Conservation (phyloP, 1,284 basidiomycete genomes). For the Microbotryum lychnidis-dioicae region DNA sequence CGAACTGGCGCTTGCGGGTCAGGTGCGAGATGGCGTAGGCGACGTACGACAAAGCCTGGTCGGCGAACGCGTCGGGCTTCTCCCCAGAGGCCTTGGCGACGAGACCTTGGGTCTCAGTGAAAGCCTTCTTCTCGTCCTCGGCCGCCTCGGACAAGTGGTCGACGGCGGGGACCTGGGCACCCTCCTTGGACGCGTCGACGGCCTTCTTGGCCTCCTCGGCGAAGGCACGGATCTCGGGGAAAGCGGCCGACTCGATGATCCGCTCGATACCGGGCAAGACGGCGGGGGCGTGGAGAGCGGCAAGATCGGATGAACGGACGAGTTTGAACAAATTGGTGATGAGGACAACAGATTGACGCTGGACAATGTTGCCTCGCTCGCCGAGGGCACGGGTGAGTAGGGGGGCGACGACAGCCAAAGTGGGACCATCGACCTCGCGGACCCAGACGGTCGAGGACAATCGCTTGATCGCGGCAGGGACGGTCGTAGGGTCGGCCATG, state of each 20-base stretch:
- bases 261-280: slow-evolving; percentile 87
- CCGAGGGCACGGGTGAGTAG: slow-evolving; percentile 86
- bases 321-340: slow-evolving; percentile 97
- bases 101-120: slow-evolving; percentile 52
- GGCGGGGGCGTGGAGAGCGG: slow-evolving; percentile 77
- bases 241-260: slow-evolving; percentile 83
- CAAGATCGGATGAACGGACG: slow-evolving; percentile 83
- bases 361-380: slow-evolving; percentile 73
- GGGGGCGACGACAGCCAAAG: slow-evolving; percentile 90
- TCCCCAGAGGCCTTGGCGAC: slow-evolving; percentile 32
- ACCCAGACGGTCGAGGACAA: slow-evolving; percentile 93
- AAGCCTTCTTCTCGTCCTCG: slow-evolving; percentile 33
- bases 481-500: slow-evolving; percentile 77
- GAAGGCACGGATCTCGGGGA: slow-evolving; percentile 95
- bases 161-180: slow-evolving; percentile 32
- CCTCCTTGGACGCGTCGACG: slow-evolving; percentile 30
- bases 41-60: slow-evolving; percentile 55
- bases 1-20: slow-evolving; percentile 58
- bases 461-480: slow-evolving; percentile 90
- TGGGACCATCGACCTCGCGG: slow-evolving; percentile 91
- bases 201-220: slow-evolving; percentile 45
- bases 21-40: slow-evolving; percentile 69
- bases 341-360: slow-evolving; percentile 70
- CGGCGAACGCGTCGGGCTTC: slow-evolving; percentile 39
- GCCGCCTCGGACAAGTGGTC: slow-evolving; percentile 34